phyloP scores from a whole-genome alignment of 1,139 yeast species.

The Nakaseomyces sp. region DNA sequence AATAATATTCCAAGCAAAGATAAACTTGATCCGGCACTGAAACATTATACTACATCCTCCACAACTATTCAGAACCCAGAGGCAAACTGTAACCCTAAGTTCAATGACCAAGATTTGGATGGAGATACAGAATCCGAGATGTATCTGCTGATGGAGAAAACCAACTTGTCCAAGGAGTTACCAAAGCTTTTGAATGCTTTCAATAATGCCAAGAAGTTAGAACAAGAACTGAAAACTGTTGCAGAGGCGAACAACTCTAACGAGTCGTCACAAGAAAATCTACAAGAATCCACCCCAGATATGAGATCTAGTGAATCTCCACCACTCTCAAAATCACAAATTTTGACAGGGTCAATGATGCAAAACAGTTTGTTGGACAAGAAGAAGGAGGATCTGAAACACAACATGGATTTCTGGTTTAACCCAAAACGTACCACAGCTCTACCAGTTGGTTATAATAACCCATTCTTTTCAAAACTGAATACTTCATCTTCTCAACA shows the following conservation, averaged over 20 bases:
- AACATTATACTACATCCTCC: slow-evolving; percentile 1
- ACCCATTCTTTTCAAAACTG: not conserved
- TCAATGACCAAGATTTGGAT: slow-evolving; percentile 16
- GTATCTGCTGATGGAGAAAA: slow-evolving; percentile 21
- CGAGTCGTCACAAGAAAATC: not conserved
- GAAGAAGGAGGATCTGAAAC: slow-evolving; percentile 1
- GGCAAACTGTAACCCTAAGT: slow-evolving; percentile 11
- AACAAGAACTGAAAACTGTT: slow-evolving; percentile 23
- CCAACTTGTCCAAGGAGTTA: slow-evolving; percentile 30
- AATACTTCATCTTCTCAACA: not conserved
- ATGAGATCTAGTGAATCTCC: not conserved
- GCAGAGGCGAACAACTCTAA: not conserved
- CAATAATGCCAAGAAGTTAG: slow-evolving; percentile 31
- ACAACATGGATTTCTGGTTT: slow-evolving; percentile 3
- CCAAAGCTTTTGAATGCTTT: slow-evolving; percentile 34
- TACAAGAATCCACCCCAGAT: not conserved
- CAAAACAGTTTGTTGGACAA: slow-evolving; percentile 1
- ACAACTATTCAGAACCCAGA: slow-evolving; percentile 2
- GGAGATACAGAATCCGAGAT: slow-evolving; percentile 12
- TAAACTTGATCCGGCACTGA: not conserved
- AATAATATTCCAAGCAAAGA: not conserved
- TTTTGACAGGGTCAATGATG: not conserved
- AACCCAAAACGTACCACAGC: not conserved
- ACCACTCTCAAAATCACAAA: not conserved
- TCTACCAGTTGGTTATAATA: not conserved